Evolutionary conservation across 1,284 basidiomycete species (phyloP), one percentile per base, ranked within the genome.

Genomic region (Retiboletus fuscus): DNA sequence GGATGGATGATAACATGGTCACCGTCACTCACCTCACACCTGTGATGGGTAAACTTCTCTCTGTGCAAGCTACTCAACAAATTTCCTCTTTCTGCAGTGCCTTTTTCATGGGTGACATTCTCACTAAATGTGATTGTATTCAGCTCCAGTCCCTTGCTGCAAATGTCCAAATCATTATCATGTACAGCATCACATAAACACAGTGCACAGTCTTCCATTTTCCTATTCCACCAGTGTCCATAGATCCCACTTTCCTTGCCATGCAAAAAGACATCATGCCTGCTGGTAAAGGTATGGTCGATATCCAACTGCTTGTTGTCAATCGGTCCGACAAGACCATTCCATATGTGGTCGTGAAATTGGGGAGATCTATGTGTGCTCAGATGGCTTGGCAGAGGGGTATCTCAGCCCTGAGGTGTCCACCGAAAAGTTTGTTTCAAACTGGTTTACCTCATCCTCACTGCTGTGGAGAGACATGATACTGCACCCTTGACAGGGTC

Each of bases 121-220:
- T 99, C 70, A 99, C 98, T 76, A 99, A 99, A 85, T 94, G 98
- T 62, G 98, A 99, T 83, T 99, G 98, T 82, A 91, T 95, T 58
- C 94, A 98, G 64, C 89, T 99, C 12, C 98, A 99, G 83, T 90
- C 95, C 8, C 92, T 99, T 62, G 98, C 98, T 2, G 86, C 92
- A 46, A 98, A 99, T 78, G 96, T 97, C 20, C 87, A 91, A 64
- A 98, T 99, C 83, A 93, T 99, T 84, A 99, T 99, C 87, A 99
- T 99, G 98, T 99, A 99, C 83, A 98, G 98, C 34, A 99, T 98
- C 15, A 99, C 98, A 34, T 98, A 99, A 84, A 99, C 98, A 7
- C 98, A 99, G 83, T 94, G 98, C 64, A 98, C 98, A 1, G 98
- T 99, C 18, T 98, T 96, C 51, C 99, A 99, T 85, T 99, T 98